Evolutionary conservation across 2,329 filamentous ascomycete species (phyloP), one percentile per base, ranked within the genome.

Genomic region (Stachybotrys elegans): DNA sequence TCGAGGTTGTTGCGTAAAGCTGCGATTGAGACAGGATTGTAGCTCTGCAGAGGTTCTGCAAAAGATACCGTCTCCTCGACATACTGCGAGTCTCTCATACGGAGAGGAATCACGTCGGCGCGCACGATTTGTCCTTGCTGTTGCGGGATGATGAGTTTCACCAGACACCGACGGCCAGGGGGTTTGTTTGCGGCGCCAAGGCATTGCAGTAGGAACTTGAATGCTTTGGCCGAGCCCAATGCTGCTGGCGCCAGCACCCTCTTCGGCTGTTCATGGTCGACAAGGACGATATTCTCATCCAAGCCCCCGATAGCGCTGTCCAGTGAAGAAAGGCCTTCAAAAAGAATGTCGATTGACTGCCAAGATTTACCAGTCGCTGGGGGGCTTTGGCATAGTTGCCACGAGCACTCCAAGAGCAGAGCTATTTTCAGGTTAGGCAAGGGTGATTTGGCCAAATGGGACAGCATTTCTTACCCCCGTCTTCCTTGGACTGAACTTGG

Each of bases 41-140:
- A 46, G 6, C 6, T 25, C 38, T 46, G 40, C 14, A 46, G 40
- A 32, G 44, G 44, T 34, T 43, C 40, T 23, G 44, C 44, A 39
- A 43, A 43, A 5, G 44, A 43, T 16, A 43, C 44, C 20, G 41
- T 31, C 6, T 22, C 34, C 35, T 46, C 44, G 20, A 46, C 32
- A 22, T 31, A 40, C 37, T 46, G 17, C 17, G 29, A 40, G 22
- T 43, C 32, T 25, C 22, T 29, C n/a, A 46, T 21, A 25, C 44
- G 44, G 6, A 43, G 27, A 20, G 44, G 35, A 34, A 46, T 43
- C 3, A 46, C 27, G 25, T 46, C 44, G 23, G 44, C 35, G 4
- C 40, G 44, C 20, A 43, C 29, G n/a, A 46, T 46, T 17, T 43
- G 20, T 36, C 44, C 40, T 27, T 46, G 16, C 22, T 34, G 31